Evolutionary conservation across 1,284 basidiomycete genomes (phyloP).

Genomic region (Apiotrichum veenhuisii): DNA sequence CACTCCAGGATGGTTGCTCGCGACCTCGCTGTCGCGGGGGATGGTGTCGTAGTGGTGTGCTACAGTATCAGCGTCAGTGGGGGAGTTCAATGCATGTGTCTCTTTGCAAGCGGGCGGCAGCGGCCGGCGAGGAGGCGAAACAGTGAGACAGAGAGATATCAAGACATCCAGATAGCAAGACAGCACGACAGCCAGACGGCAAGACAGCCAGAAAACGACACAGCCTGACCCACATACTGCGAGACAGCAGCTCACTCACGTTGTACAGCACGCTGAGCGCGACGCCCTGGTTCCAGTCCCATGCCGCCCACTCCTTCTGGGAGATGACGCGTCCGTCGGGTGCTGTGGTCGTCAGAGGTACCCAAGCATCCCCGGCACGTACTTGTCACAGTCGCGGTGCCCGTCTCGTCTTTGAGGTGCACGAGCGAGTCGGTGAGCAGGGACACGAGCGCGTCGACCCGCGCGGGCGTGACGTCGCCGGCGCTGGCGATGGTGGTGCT

Average conservation of each 20-base stretch:
- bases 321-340: conserved; percentile 60
- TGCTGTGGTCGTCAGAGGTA: conserved; percentile 28
- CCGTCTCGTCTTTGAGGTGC: conserved; percentile 60
- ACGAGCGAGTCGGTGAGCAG: conserved; percentile 58
- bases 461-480: conserved; percentile 7
- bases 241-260: background rate
- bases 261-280: conserved; percentile 8
- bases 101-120: no score
- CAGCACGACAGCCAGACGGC: no score
- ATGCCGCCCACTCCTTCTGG: conserved; percentile 59
- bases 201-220: no score
- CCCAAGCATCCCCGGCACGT: no score
- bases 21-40: conserved; percentile 38
- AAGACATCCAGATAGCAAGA: no score
- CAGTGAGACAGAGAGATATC: no score
- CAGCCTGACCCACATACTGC: no score
- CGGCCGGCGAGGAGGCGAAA: no score
- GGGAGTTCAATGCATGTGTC: no score
- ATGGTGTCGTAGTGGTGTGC: conserved; percentile 28
- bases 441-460: conserved; percentile 47
- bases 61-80: background rate
- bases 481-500: no score
- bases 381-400: conserved; percentile 24
- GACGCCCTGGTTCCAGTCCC: conserved; percentile 61
- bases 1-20: conserved; percentile 54